phyloP scores from a whole-genome alignment of 805 yeast species.

The Saturnispora besseyi region DNA sequence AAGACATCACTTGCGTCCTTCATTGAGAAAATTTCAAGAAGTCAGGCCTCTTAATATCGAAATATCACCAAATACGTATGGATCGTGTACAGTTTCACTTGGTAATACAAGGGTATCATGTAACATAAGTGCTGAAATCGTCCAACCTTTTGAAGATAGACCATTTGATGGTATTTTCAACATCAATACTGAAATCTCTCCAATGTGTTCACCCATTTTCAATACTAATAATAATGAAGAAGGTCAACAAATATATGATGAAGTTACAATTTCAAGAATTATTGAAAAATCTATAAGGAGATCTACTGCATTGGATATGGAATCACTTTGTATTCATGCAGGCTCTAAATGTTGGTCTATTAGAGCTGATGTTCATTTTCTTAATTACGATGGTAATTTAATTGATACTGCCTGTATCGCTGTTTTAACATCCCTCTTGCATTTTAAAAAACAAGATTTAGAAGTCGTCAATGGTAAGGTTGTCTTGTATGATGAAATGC shows the following conservation, averaged over 20 bases:
- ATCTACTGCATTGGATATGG: constrained; percentile 85
- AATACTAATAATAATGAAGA: not conserved
- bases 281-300: constrained; percentile 89
- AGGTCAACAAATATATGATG: constrained; percentile 35
- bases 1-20: constrained; percentile 10
- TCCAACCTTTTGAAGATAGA: constrained; percentile 77
- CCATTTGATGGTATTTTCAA: constrained; percentile 89
- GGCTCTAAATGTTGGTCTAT: constrained; percentile 89
- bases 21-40: constrained; percentile 10
- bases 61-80: constrained; percentile 53
- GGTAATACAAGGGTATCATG: constrained; percentile 71
- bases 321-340: constrained; percentile 80
- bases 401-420: constrained; percentile 88
- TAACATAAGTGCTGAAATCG: constrained; percentile 65
- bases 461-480: constrained; percentile 53
- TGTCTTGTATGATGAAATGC: constrained; percentile 60
- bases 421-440: constrained; percentile 77
- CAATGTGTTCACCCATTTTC: constrained; percentile 83
- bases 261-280: constrained; percentile 67
- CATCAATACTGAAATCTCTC: constrained; percentile 77
- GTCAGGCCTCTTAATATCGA: constrained; percentile 25
- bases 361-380: constrained; percentile 80
- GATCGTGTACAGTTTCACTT: constrained; percentile 60
- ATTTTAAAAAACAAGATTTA: constrained; percentile 77
- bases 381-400: constrained; percentile 88